Base-by-base conservation (phyloP, 257 asterid genomes). In the Paraleonurus japonicus region DNA sequence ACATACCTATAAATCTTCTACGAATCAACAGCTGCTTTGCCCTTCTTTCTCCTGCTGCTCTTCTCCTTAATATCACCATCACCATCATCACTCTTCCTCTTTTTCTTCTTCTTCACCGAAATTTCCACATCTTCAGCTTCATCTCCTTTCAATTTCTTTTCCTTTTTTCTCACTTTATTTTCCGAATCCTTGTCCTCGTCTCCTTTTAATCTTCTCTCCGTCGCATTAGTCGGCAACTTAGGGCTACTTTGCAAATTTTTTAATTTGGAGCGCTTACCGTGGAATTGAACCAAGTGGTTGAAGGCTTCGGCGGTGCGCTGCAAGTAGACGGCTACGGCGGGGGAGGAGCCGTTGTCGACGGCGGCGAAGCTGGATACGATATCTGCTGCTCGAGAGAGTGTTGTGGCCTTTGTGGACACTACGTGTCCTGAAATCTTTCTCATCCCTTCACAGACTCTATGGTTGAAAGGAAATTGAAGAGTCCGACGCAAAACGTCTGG, bases 291-390 rank as follows among this genome's bases (percentile, higher is more conserved):
- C 33, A 57, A 10, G 35, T 24, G 35, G 9, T 11, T 57, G 17
- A 57, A 57, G 7, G 62, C 62, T 3, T 57, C 62, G 17, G 62
- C 62, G 35, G 62, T 57, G 33, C 62, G 62, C 35, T 76, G 75
- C 60, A 89, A 54, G 70, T 82, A 89, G 27, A 81, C 7, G 47
- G 84, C 66, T 3, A 87, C 78, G 9, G 87, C 84, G 20, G 82
- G 71, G 15, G 92, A 82, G 45, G 95, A 80, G 13, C 89, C 92
- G 41, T 76, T 80, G 1, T 85, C 89, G 15, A 80, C 75, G 64
- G 80, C 63, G 48, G 85, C 75, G 70, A 89, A 89, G 53, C 79
- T 57, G 43, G 79, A 37, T 15, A 89, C 60, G 24, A 78, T 79
- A 55, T 81, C 79, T 1, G 95, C 87, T 10, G 95, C 95, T 27